phyloP scores from a whole-genome alignment of 495 filamentous ascomycete genomes.

The Penicillium macrosclerotiorum region DNA sequence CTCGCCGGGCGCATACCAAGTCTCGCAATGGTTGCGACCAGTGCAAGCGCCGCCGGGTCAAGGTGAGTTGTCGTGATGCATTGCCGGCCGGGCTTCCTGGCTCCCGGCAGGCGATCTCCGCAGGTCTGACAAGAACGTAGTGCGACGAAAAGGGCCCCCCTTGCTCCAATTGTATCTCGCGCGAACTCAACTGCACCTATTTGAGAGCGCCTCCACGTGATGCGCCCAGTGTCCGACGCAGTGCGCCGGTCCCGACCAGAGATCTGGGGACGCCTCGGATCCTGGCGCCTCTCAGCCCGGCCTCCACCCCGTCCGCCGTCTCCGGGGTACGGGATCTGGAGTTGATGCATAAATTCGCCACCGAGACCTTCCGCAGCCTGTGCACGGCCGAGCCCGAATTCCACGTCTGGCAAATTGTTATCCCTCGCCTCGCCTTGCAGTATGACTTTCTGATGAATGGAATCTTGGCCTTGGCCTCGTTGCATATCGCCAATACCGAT shows the following conservation, averaged over 20 bases:
- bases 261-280: slow-evolving; percentile 10
- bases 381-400: slow-evolving; percentile 26
- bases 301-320: slow-evolving; percentile 16
- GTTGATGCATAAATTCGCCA: slow-evolving; percentile 44
- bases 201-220: slow-evolving; percentile 25
- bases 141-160: slow-evolving; percentile 47
- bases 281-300: slow-evolving; percentile 20
- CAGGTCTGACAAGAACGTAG: slow-evolving; percentile 23
- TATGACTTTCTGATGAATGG: slow-evolving; percentile 56
- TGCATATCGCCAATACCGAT: slow-evolving; percentile 49
- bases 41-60: slow-evolving; percentile 57
- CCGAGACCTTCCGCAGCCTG: slow-evolving; percentile 37
- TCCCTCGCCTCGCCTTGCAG: slow-evolving; percentile 47
- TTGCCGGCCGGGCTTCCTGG: too few relatives aligned
- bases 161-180: slow-evolving; percentile 43
- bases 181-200: slow-evolving; percentile 41
- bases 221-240: slow-evolving; percentile 4
- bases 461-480: slow-evolving; percentile 51
- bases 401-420: slow-evolving; percentile 36
- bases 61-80: slow-evolving; percentile 32
- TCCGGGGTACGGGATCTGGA: slow-evolving; percentile 35
- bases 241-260: background rate
- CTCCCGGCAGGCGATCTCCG: background rate
- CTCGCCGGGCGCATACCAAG: slow-evolving; percentile 52
- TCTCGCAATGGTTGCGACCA: slow-evolving; percentile 57